Evolutionary conservation across 768 basidiomycete genomes (phyloP).

Genomic region (Panaeolus cyanescens): DNA sequence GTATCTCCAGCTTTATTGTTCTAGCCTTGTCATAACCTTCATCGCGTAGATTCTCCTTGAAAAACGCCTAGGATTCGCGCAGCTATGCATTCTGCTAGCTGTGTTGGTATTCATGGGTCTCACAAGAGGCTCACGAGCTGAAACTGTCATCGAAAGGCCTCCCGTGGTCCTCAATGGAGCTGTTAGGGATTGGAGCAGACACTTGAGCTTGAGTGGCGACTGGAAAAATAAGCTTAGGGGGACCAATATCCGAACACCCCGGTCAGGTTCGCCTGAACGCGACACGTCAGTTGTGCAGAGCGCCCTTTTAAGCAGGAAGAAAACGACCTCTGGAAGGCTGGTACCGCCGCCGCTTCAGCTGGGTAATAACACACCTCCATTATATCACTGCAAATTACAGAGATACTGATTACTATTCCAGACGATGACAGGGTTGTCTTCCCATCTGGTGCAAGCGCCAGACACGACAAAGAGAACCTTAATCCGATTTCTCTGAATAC

Average conservation of each 20-base stretch:
- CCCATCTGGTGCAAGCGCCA: slow-evolving; percentile 13
- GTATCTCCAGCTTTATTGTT: background rate
- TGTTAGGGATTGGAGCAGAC: slow-evolving; percentile 56
- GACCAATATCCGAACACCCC: slow-evolving; percentile 13
- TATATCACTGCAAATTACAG: no score
- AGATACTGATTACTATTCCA: background rate
- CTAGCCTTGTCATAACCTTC: background rate
- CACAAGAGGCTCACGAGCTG: slow-evolving; percentile 69
- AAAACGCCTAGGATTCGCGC: slow-evolving; percentile 87
- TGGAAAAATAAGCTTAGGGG: slow-evolving; percentile 43
- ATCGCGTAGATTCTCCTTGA: slow-evolving; percentile 72
- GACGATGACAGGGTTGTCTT: slow-evolving; percentile 15
- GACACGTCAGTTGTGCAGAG: slow-evolving; percentile 5
- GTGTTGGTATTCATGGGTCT: slow-evolving; percentile 87
- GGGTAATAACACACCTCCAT: no score
- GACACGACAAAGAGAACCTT: slow-evolving; percentile 15
- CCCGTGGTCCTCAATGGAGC: slow-evolving; percentile 27
- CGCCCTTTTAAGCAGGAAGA: slow-evolving; percentile 6
- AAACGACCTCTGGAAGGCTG: background rate
- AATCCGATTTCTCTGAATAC: slow-evolving; percentile 22
- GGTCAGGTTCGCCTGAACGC: slow-evolving; percentile 8
- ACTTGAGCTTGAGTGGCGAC: slow-evolving; percentile 58
- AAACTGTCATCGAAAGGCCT: slow-evolving; percentile 25
- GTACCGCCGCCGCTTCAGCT: background rate
- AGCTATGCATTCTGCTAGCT: slow-evolving; percentile 79